Conservation (phyloP, 2,329 filamentous ascomycete species). For the Diplodia intermedia region DNA sequence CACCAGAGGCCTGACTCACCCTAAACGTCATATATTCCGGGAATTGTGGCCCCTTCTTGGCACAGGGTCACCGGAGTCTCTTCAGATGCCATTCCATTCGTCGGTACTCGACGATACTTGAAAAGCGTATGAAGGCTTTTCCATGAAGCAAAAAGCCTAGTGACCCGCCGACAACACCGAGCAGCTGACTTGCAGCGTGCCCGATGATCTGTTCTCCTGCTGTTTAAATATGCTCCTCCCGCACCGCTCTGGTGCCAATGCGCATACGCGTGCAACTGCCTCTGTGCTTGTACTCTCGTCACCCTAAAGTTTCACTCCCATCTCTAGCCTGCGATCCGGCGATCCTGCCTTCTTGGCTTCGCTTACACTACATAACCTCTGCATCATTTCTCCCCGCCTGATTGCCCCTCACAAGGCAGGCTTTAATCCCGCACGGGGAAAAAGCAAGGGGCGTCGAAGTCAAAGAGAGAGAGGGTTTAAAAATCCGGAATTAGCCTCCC, state of each 20-base stretch:
- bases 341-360: background rate
- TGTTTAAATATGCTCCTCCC: constrained; percentile 1
- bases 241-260: background rate
- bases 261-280: background rate
- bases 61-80: background rate
- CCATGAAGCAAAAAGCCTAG: background rate
- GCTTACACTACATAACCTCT: constrained; percentile 25
- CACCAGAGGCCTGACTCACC: constrained; percentile 13
- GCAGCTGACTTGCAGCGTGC: constrained; percentile 14
- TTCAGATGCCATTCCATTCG: constrained; percentile 17
- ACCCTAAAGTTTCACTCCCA: background rate
- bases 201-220: background rate
- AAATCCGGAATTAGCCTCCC: background rate
- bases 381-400: background rate
- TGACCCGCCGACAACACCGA: constrained; percentile 28
- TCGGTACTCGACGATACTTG: constrained; percentile 12
- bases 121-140: background rate
- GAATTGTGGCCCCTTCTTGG: constrained; percentile 25
- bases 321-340: constrained; percentile 6
- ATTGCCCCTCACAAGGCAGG: constrained; percentile 6
- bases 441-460: background rate
- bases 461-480: no score
- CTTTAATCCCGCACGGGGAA: background rate
- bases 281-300: background rate
- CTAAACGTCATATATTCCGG: constrained; percentile 21